Base-by-base conservation (phyloP, 192 early-diverging fungal genomes). In the Mortierella antarctica region DNA sequence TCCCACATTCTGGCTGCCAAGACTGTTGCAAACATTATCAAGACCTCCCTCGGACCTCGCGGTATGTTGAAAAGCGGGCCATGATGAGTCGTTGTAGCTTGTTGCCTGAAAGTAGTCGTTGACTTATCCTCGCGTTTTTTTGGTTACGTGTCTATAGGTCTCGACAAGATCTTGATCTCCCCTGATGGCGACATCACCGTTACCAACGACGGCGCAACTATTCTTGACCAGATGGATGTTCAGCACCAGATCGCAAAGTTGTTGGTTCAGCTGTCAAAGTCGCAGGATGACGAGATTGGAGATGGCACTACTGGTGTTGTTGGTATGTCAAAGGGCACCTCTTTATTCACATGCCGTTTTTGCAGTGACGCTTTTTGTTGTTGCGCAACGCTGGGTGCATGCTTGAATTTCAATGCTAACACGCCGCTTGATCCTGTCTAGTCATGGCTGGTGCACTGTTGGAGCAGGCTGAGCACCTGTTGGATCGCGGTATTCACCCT, bases 271-370 rank as follows among this genome's bases (percentile, higher is more conserved):
- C 87, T 99, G 63, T 98, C 96, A 62, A 96, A 97, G 87, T 93
- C 91, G 70, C 98, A 99, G 90, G 98, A 99, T 85, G 97, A 99
- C 72, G 98, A 99, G 86, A 99, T 99, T 84, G 98, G 98, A 68
- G 98, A 99, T 78, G 98, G 98, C 49, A 99, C 98, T 45, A 99
- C 98, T 20, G 97, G 98, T 86, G 97, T 99, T 73, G 98, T 99
- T 79, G 95, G 94, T 95, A 83, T 57, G 86, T 88, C 14, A 39
- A 42, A 41, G 41, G 41, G 11, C 12, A 50, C 49, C 17, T 6
- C 39, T 7, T 54, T 48, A 42, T 47, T 63, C 10, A 10, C 48
- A 57, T 52, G 40, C 11, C 47, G 17, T 53, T 51, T 53, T 59
- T 62, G 14, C 5, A 15, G 8, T 8, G 9, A 40, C 9, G 2